A percentile compares a stretch with the other conserved stretches of the same genome.
Evolutionary conservation across 2,329 filamentous ascomycete species (phyloP).

Genomic region (Aspergillus unguis): DNA sequence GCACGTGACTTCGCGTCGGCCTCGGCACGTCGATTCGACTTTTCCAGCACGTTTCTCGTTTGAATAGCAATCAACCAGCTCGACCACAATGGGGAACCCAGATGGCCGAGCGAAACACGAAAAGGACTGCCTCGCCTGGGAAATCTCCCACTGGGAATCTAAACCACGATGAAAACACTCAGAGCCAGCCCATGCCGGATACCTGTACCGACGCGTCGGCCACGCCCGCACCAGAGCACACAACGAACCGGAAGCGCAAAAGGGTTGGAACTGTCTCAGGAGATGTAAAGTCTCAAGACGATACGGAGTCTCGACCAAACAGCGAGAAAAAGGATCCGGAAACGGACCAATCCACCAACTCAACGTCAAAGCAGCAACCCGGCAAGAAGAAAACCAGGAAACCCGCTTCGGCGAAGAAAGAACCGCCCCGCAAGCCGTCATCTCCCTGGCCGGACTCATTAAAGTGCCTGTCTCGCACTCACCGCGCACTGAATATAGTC

Average conservation of each 20-base stretch:
- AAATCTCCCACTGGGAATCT: constrained; percentile 20
- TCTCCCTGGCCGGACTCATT: constrained; percentile 74
- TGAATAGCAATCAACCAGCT: too few species aligned
- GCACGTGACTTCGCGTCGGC: constrained; percentile 23
- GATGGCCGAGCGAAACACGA: constrained; percentile 20
- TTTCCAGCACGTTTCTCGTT: background rate
- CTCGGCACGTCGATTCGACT: background rate
- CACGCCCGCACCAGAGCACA: background rate
- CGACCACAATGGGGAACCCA: constrained; percentile 23
- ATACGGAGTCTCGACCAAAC: background rate
- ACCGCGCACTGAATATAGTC: constrained; percentile 84
- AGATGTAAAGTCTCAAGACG: background rate
- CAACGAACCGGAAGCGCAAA: constrained; percentile 10
- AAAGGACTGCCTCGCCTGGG: background rate
- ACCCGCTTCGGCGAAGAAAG: constrained; percentile 10
- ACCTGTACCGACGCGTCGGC: constrained; percentile 17
- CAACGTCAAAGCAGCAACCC: constrained; percentile 9
- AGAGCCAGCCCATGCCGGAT: background rate
- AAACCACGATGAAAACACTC: constrained; percentile 9
- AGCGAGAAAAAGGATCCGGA: background rate
- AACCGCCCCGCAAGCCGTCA: constrained; percentile 29
- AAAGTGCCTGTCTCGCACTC: constrained; percentile 67
- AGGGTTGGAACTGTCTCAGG: background rate
- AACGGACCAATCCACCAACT: background rate
- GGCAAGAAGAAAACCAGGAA: constrained; percentile 1